Base-by-base conservation (phyloP, 441 rosid species). In the Cnidoscolus chayamansa region DNA sequence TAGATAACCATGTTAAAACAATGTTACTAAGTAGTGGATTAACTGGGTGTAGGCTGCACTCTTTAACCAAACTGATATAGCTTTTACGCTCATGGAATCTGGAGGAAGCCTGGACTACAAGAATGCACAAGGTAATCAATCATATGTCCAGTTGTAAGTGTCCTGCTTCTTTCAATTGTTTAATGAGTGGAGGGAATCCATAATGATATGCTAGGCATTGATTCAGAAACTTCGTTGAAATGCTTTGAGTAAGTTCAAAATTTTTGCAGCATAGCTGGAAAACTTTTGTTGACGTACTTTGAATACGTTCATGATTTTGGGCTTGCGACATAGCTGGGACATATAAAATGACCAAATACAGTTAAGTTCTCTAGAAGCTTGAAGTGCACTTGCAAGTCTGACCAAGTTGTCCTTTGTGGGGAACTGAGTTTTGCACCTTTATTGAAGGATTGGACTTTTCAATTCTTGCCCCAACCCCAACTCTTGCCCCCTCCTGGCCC, bases 91-190 rank as follows among this genome's bases (percentile, higher is more conserved):
- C 59, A 88, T 95, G 93, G 98, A 92, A 72, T 76, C 68, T 80
- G 98, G 93, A 77, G 97, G 96, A 71, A 92, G 88, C 84, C 69
- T 90, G 75, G 90, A 85, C 55, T 75, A 82, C 84, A 88, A 84
- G 84, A 95, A 92, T 77, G 95, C 95, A 25, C 98, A 92, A 83
- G 99, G 99, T 92, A 80, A 70, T 56, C 68, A 45, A 67, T 74
- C 19, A 12, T 77, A 56, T 64, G 43, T 63, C 66, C 25, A 51
- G 61, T 17, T 60, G 31, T 55, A 32, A 37, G 20, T 50, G 45
- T 65, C 68, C 58, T 25, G 49, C 70, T 70, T 55, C 30, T 45
- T 49, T 63, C 45, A 50, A 51, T 65, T 60, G 65, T 68, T 60
- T 61, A 40, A 43, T 13, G 40, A 51, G 1, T 31, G 16, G 73